phyloP scores from a whole-genome alignment of 176 grass and related monocot species.

The Oryza meridionalis region DNA sequence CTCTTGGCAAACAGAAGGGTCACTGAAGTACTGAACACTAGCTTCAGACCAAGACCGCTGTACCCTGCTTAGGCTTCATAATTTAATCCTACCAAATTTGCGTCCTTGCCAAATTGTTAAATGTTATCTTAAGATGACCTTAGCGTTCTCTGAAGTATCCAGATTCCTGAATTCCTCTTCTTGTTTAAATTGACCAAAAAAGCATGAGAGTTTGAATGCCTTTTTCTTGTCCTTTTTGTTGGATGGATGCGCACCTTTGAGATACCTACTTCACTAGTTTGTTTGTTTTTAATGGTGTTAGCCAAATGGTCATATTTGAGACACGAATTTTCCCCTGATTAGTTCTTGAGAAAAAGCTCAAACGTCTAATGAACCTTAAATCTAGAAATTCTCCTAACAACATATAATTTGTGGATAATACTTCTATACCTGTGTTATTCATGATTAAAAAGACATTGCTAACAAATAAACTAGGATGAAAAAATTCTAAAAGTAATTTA shows the following conservation, averaged over 20 bases:
- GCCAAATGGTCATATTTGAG: background rate
- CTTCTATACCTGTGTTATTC: no score
- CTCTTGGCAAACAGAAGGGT: conserved; percentile 17
- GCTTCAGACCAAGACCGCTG: conserved; percentile 7
- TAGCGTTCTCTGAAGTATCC: background rate
- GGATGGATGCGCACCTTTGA: background rate
- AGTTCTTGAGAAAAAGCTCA: background rate
- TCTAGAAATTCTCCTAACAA: background rate
- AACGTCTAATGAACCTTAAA: background rate
- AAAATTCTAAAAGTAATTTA: no score
- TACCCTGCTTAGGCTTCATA: background rate
- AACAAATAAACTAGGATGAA: no score
- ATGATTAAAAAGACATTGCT: no score
- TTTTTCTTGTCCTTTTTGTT: background rate
- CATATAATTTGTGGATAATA: no score
- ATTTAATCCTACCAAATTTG: conserved; percentile 1
- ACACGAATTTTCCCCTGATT: background rate
- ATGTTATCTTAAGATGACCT: conserved; percentile 3
- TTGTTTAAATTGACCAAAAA: background rate
- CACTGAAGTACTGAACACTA: conserved; percentile 28
- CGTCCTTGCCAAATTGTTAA: background rate
- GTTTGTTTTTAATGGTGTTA: background rate
- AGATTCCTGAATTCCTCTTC: background rate
- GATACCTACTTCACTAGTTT: background rate
- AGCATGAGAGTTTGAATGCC: background rate